Evolutionary conservation across 2,329 filamentous ascomycete genomes (phyloP), one percentile per base, ranked within the genome.

Genomic region (Pseudogymnoascus sp.): DNA sequence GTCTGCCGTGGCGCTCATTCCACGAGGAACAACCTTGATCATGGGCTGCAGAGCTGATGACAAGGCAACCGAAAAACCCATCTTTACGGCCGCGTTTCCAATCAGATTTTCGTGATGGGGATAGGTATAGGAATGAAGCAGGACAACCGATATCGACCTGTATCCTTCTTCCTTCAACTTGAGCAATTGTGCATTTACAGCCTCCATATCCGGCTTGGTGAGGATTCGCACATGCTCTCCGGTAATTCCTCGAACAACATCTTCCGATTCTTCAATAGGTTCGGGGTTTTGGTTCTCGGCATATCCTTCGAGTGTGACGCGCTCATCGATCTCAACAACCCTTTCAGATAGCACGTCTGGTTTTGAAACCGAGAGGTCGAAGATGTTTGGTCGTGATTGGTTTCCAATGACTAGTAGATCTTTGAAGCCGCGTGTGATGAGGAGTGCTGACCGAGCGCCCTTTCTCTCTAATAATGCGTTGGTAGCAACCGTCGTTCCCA

Each of bases 401-500:
- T 90, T 89, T 2, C 88, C 88, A 71, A 91, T 90, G 63, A 83
- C 79, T n/a, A 90, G 78, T 66, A 87, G 86, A 71, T 91, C 87
- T 66, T 84, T 86, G 75, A 91, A 90, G 0, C 87, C 87, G 68
- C 86, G 87, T 0, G 87, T 90, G 1, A 89, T 85, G 4, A 90
- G 78, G 72, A 91, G 82, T 1, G 86, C 88, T 69, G 88, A 88
- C 63, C 79, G 81, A 71, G 89, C 87, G 15, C 88, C 88, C 71
- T 91, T 91, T 21, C 87, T 76, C 69, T 90, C 87, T 1, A 91
- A 76, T n/a, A 91, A 74, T 0, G 88, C 87, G 75, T 91, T 91
- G 0, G 88, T 91, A 0, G 87, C 88, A 6, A 91, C 86, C 0
- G 88, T 91, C 1, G 88, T 91, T 13, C 88, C 88, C 82, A 91